These are phyloP conservation scores for Lodderomyces jiufengensis DNA, from an alignment of 1,139 yeast genomes.

Conservation along the genomic window DNA sequence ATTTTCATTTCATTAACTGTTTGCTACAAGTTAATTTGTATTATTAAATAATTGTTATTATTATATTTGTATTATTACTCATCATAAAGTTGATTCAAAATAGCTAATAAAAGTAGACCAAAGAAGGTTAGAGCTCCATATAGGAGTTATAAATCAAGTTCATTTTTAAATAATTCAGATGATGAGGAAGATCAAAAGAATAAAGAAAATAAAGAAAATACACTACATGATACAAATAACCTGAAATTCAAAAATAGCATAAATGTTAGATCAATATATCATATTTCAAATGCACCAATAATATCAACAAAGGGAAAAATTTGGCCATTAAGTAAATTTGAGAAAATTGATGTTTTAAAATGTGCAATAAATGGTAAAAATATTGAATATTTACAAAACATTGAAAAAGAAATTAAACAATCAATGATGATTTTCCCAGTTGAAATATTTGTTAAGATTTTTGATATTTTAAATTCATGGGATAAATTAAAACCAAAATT, in stretches of 20 bases:
- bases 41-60: too few relatives aligned
- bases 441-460: conserved; percentile 56
- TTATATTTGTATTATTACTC: not conserved
- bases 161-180: conserved; percentile 28
- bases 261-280: conserved; percentile 34
- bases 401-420: conserved; percentile 11
- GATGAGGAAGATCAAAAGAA: conserved; percentile 31
- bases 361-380: conserved; percentile 26
- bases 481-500: conserved; percentile 47
- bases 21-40: not conserved
- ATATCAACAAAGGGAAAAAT: conserved; percentile 21
- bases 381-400: conserved; percentile 15
- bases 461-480: conserved; percentile 35
- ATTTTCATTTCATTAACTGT: not conserved
- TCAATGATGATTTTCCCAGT: conserved; percentile 43
- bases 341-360: conserved; percentile 43
- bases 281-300: conserved; percentile 24
- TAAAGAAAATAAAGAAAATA: conserved; percentile 11
- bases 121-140: conserved; percentile 76
- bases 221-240: conserved; percentile 22
- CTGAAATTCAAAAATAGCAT: conserved; percentile 29
- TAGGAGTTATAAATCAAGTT: conserved; percentile 61
- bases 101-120: conserved; percentile 86
- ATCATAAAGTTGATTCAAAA: conserved; percentile 27
- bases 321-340: conserved; percentile 46